Percentiles rank a stretch among this genome's conserved stretches.
Conservation (phyloP, 1,284 basidiomycete genomes). For the Athelia sp. region DNA sequence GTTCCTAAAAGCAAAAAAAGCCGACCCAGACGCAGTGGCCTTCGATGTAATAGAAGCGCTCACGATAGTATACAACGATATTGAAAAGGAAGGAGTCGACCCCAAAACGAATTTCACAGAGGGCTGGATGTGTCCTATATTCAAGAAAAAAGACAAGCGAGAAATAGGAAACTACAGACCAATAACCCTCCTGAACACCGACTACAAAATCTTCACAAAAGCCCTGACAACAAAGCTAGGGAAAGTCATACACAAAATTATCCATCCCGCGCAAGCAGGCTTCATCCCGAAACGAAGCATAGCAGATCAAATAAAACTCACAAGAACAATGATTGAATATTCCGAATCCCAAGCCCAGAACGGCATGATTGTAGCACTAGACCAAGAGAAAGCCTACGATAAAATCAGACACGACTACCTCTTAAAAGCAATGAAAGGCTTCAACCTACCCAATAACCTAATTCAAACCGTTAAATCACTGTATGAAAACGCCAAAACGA, state of each 20-base stretch:
- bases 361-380: constrained; percentile 25
- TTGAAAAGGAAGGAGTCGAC: constrained; percentile 6
- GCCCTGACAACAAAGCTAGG: constrained; percentile 14
- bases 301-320: constrained; percentile 24
- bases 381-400: constrained; percentile 37
- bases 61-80: constrained; percentile 8
- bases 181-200: constrained; percentile 13
- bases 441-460: background rate
- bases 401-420: constrained; percentile 13
- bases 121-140: constrained; percentile 14
- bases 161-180: constrained; percentile 14
- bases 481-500: constrained; percentile 6
- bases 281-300: constrained; percentile 27
- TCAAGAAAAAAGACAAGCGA: constrained; percentile 13
- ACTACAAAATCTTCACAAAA: constrained; percentile 15
- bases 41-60: constrained; percentile 8
- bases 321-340: constrained; percentile 20
- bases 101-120: constrained; percentile 1
- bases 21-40: background rate
- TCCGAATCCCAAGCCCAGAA: constrained; percentile 20
- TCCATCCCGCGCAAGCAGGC: constrained; percentile 28
- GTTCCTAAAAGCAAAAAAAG: background rate
- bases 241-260: constrained; percentile 9
- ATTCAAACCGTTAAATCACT: constrained; percentile 4
- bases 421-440: constrained; percentile 1